Evolutionary conservation across 345 rosid species (phyloP).

Genomic region (Eutrema japonicum): DNA sequence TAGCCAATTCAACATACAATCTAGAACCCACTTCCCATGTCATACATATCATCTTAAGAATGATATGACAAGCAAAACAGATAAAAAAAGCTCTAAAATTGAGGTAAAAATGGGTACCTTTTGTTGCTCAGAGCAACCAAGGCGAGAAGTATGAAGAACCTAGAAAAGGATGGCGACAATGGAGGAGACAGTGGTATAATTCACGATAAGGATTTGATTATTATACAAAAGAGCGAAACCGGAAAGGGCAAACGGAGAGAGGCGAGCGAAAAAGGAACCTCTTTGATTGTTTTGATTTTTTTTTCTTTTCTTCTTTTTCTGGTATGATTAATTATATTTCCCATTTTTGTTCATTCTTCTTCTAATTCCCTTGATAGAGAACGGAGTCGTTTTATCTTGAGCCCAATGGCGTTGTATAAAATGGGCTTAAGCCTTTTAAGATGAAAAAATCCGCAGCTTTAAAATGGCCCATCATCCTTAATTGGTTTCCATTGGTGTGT

Average conservation of each 20-base stretch:
- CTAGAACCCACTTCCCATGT: conserved; percentile 9
- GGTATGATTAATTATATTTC: too few species aligned
- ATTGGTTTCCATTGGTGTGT: too few species aligned
- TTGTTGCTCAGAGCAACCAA: neutral
- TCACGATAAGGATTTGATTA: neutral
- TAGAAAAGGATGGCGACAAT: conserved; percentile 3
- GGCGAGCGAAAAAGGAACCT: conserved; percentile 32
- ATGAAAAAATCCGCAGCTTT: too few species aligned
- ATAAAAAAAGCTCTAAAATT: conserved; percentile 9
- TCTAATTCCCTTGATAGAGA: too few species aligned
- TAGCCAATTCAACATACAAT: conserved; percentile 8
- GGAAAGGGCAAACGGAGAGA: conserved; percentile 23
- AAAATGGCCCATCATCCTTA: too few species aligned
- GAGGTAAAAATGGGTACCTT: conserved; percentile 27
- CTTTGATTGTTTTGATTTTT: conserved; percentile 24
- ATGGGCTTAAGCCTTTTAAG: too few species aligned
- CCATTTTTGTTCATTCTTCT: too few species aligned
- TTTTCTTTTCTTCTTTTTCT: too few species aligned
- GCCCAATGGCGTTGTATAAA: too few species aligned
- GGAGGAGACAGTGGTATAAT: neutral
- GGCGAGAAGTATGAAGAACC: neutral
- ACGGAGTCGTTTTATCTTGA: too few species aligned
- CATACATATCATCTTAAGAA: neutral
- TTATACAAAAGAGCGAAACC: neutral
- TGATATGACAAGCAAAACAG: neutral